Evolutionary conservation across 1,284 basidiomycete species (phyloP).

Genomic region (Ceratobasidium sp.): DNA sequence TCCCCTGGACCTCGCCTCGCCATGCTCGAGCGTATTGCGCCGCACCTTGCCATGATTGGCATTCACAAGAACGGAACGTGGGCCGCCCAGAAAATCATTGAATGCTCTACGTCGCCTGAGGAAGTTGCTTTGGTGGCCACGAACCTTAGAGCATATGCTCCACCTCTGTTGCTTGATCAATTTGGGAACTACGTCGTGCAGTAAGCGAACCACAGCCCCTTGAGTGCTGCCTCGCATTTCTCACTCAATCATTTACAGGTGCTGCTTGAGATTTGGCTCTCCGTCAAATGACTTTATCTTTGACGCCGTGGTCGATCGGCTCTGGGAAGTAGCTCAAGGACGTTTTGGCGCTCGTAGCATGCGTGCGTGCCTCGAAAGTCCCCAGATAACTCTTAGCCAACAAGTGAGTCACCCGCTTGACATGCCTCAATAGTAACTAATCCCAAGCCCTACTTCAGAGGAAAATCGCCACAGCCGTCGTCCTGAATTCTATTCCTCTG

Average conservation of each 20-base stretch:
- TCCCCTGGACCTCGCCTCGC: constrained; percentile 81
- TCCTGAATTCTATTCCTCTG: constrained; percentile 97
- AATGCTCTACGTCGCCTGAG: constrained; percentile 91
- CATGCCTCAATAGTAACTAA: constrained; percentile 34
- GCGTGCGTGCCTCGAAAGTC: constrained; percentile 95
- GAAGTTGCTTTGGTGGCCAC: constrained; percentile 88
- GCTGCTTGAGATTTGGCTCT: constrained; percentile 90
- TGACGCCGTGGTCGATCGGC: constrained; percentile 97
- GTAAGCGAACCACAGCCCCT: constrained; percentile 63
- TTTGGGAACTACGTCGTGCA: constrained; percentile 99
- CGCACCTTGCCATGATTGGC: constrained; percentile 96
- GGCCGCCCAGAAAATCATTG: constrained; percentile 99
- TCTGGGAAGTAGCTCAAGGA: constrained; percentile 98
- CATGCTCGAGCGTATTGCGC: constrained; percentile 94
- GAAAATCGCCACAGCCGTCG: constrained; percentile 92
- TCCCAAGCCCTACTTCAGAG: constrained; percentile 62
- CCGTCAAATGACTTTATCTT: constrained; percentile 96
- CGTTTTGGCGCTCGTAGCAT: constrained; percentile 98
- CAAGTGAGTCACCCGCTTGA: constrained; percentile 62
- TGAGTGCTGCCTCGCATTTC: neutral
- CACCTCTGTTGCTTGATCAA: constrained; percentile 93
- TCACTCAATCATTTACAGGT: constrained; percentile 62
- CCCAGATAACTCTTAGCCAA: constrained; percentile 86
- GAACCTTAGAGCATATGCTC: constrained; percentile 91
- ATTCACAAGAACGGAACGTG: constrained; percentile 99